These are phyloP conservation scores for Penicillium sumatraense DNA, from an alignment of 2,329 filamentous ascomycete species.

Conservation along the genomic window DNA sequence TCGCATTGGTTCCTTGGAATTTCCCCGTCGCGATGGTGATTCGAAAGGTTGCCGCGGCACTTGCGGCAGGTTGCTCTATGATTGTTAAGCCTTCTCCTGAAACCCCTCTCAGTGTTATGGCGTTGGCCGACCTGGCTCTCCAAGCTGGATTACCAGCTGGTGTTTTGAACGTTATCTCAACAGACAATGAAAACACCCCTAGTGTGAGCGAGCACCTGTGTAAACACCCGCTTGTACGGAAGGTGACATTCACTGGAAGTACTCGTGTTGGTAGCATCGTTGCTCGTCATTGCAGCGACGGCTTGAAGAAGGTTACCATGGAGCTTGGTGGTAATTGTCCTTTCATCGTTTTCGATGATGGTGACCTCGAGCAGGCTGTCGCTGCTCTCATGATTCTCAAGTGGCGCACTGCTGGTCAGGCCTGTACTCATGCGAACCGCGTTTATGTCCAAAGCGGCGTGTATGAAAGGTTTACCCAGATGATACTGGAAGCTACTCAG, in stretches of 20 bases:
- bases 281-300: conserved; percentile 60
- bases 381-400: conserved; percentile 37
- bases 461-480: conserved; percentile 55
- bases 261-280: conserved; percentile 64
- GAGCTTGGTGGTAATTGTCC: conserved; percentile 67
- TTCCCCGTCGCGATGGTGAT: conserved; percentile 68
- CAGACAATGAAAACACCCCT: conserved; percentile 36
- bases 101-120: conserved; percentile 59
- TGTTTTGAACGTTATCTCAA: conserved; percentile 63
- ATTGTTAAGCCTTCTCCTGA: conserved; percentile 71
- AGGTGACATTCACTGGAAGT: conserved; percentile 59
- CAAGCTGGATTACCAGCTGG: conserved; percentile 60
- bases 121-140: conserved; percentile 54
- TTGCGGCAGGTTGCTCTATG: conserved; percentile 73
- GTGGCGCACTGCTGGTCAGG: conserved; percentile 40
- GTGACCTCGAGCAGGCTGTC: conserved; percentile 54
- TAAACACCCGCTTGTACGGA: conserved; percentile 60
- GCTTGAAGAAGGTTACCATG: conserved; percentile 64
- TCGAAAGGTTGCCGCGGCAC: conserved; percentile 66
- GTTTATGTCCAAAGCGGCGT: conserved; percentile 43
- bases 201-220: conserved; percentile 49
- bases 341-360: conserved; percentile 65
- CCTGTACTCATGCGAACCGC: conserved; percentile 44
- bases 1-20: conserved; percentile 71
- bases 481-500: conserved; percentile 52